Evolutionary conservation across 441 rosid genomes (phyloP), one percentile per base, ranked within the genome.

Genomic region (Eutrema salsugineum): DNA sequence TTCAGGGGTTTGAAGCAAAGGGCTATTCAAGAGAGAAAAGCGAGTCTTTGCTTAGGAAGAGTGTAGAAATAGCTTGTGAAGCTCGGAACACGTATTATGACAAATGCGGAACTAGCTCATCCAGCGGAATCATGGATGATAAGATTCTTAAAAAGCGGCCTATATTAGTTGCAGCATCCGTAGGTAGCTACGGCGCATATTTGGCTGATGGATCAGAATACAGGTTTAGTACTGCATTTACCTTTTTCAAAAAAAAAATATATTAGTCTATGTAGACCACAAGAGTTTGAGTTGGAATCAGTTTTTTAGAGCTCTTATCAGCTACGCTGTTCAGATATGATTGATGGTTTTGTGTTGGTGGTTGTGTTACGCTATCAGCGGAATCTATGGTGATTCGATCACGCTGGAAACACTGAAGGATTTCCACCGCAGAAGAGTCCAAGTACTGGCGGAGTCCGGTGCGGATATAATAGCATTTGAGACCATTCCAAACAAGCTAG

Each of bases 141-240:
- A 83, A 51, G 81, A 73, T 87, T 75, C 80, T 86, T 28, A 83
- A 75, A 55, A 81, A 61, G 35, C 89, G 91, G 14, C 84, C 89
- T 40, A 81, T 93, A 56, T 74, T 93, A 72, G 85, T 91, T 83
- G 97, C 96, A 9, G 97, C 97, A 70, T 89, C 98, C 35, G 89
- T 93, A 46, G 98, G 97, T 20, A 91, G 97, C 88, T 93, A 91
- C 66, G 98, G 97, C 28, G 98, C 97, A 20, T 93, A 85, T 71
- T 85, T 93, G 82, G 98, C 97, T 48, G 98, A 91, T 85, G 98
- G 97, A 46, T 91, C 98, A 2, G 98, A 93, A 78, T 91, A 93
- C 87, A 89, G 96, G 95, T 90, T 64, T 17, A 56, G 72, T 72
- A 8, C 66, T 36, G 24, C 60, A 30, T 11, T 38, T 44, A 40